A percentile compares a stretch with the other conserved stretches of the same genome.
phyloP scores from a whole-genome alignment of 1,284 basidiomycete genomes.

The Ustilago shanxiensis region DNA sequence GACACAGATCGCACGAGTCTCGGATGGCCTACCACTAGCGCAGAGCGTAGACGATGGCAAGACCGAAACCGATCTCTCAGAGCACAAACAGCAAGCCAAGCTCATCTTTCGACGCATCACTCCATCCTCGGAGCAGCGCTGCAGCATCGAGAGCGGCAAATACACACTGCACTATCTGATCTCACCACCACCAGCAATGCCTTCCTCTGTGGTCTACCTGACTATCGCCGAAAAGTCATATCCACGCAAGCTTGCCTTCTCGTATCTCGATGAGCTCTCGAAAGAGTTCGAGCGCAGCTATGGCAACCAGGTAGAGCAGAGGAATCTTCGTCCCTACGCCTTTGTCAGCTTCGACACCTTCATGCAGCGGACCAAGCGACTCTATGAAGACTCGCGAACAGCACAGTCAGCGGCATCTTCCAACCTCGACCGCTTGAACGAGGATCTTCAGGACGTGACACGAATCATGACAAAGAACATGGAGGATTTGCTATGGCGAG shows the following conservation, averaged over 20 bases:
- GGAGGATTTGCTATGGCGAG: constrained; percentile 98
- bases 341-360: constrained; percentile 81
- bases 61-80: constrained; percentile 92
- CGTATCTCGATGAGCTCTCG: constrained; percentile 94
- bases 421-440: constrained; percentile 88
- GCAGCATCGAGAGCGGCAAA: constrained; percentile 94
- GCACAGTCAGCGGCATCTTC: constrained; percentile 78
- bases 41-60: constrained; percentile 72
- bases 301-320: constrained; percentile 62
- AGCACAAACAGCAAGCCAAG: constrained; percentile 98
- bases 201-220: constrained; percentile 82
- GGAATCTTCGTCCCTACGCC: constrained; percentile 65
- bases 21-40: constrained; percentile 63
- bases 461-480: constrained; percentile 99
- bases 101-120: constrained; percentile 90
- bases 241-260: constrained; percentile 96
- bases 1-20: constrained; percentile 67
- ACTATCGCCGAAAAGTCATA: constrained; percentile 97
- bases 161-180: constrained; percentile 98
- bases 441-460: constrained; percentile 96
- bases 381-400: constrained; percentile 93
- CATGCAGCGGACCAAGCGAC: constrained; percentile 95
- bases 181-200: constrained; percentile 70
- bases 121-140: constrained; percentile 90
- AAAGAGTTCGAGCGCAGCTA: constrained; percentile 82